A percentile compares a stretch with the other conserved stretches of the same genome.
Evolutionary conservation across 1,284 basidiomycete genomes (phyloP).

Genomic region (Marasmius oreades): DNA sequence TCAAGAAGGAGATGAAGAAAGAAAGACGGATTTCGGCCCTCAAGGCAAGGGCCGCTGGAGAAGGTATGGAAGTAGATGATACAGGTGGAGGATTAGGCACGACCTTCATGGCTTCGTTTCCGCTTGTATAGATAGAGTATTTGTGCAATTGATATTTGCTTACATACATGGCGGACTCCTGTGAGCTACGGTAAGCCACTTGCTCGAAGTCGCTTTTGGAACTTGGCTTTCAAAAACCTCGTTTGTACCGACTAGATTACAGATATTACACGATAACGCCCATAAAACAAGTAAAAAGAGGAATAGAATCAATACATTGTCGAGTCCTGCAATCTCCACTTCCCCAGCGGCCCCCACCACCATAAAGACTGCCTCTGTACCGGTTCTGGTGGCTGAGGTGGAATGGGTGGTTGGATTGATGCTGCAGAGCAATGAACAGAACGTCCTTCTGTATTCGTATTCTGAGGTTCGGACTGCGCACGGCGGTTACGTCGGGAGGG

Average conservation of each 20-base stretch:
- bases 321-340: constrained; percentile 72
- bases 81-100: constrained; percentile 34
- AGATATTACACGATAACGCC: neutral
- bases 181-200: neutral
- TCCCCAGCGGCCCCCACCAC: constrained; percentile 76
- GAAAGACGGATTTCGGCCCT: constrained; percentile 53
- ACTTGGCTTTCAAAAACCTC: no score
- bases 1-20: constrained; percentile 61
- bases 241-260: no score
- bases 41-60: constrained; percentile 43
- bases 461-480: neutral
- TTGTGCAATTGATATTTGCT: neutral
- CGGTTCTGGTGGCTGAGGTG: neutral
- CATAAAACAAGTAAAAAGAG: neutral
- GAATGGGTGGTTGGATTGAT: constrained; percentile 13
- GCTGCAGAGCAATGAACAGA: constrained; percentile 6
- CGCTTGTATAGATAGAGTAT: neutral
- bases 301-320: constrained; percentile 52
- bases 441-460: neutral
- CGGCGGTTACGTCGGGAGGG: neutral
- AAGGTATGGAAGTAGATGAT: constrained; percentile 42
- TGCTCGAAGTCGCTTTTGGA: neutral
- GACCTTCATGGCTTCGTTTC: constrained; percentile 42
- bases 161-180: neutral
- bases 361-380: constrained; percentile 43